Evolutionary conservation across 1,139 yeast genomes (phyloP).

Genomic region (Taphrina populina): DNA sequence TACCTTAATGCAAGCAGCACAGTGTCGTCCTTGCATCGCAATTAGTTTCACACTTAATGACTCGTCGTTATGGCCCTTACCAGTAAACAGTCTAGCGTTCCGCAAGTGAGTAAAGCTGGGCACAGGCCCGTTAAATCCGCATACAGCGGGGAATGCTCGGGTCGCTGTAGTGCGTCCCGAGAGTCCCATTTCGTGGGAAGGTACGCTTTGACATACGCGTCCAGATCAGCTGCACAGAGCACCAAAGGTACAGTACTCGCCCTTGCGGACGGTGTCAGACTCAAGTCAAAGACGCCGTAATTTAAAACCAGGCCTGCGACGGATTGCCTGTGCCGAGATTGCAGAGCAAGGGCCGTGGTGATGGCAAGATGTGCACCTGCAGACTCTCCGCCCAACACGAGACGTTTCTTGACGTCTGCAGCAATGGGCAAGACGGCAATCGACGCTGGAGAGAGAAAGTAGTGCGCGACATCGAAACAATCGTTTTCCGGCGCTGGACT

Average conservation of each 20-base stretch:
- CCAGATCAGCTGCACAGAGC: conserved; percentile 1
- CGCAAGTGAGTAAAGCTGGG: conserved; percentile 13
- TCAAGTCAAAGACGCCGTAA: conserved; percentile 11
- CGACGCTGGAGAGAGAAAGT: not conserved
- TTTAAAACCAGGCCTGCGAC: not conserved
- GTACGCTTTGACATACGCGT: conserved; percentile 2
- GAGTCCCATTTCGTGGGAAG: conserved; percentile 3
- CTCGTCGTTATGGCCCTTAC: too few relatives aligned
- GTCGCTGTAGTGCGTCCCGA: not conserved
- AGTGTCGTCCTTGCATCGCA: conserved; percentile 16
- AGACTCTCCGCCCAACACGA: conserved; percentile 11
- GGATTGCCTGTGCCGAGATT: not conserved
- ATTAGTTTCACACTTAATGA: too few relatives aligned
- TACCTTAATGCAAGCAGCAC: conserved; percentile 1
- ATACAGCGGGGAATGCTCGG: conserved; percentile 9
- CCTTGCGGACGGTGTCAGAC: conserved; percentile 6
- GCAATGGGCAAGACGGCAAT: not conserved
- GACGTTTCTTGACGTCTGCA: not conserved
- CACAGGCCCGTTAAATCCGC: conserved; percentile 4
- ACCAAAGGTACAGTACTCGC: conserved; percentile 7
- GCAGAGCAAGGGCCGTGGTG: conserved; percentile 3
- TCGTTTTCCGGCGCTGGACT: conserved; percentile 12
- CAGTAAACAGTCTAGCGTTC: conserved; percentile 7
- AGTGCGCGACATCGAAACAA: conserved; percentile 13
- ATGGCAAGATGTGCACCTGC: conserved; percentile 14